Conservation (phyloP, 768 basidiomycete species). For the Panus rudis region DNA sequence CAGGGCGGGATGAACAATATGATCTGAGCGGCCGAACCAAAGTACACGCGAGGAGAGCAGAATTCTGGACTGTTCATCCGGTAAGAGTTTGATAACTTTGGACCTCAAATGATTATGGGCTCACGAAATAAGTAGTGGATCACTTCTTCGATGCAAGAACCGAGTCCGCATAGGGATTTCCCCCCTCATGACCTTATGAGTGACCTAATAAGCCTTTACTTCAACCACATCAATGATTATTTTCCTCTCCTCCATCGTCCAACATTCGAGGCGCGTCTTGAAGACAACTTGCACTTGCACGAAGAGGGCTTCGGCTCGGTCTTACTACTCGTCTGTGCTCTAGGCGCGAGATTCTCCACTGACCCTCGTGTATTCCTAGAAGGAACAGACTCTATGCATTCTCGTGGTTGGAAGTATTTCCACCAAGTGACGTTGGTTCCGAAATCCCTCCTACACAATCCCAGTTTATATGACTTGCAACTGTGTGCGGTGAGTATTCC, state of each 20-base stretch:
- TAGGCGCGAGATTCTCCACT: conserved; percentile 36
- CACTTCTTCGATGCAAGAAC: not conserved
- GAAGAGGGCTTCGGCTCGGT: conserved; percentile 41
- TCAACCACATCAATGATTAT: conserved; percentile 27
- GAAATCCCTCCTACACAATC: conserved; percentile 25
- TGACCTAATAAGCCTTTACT: conserved; percentile 38
- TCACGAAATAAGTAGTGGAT: not conserved
- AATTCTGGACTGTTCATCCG: not conserved
- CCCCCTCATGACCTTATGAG: conserved; percentile 12
- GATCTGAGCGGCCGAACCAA: not conserved
- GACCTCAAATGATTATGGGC: not conserved
- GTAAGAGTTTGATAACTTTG: not conserved
- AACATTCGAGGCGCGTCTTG: conserved; percentile 33
- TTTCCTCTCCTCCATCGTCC: conserved; percentile 37
- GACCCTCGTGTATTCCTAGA: conserved; percentile 34
- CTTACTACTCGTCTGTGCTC: conserved; percentile 50
- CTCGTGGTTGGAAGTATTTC: conserved; percentile 39
- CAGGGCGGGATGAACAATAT: conserved; percentile 1
- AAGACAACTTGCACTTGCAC: conserved; percentile 28
- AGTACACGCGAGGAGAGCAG: not conserved
- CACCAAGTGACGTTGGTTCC: conserved; percentile 30
- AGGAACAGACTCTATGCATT: conserved; percentile 13
- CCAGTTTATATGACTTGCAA: conserved; percentile 35
- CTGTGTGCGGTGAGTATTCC: conserved; percentile 25
- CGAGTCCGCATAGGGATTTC: conserved; percentile 7